A percentile compares a stretch with the other conserved stretches of the same genome.
Evolutionary conservation across 2,329 filamentous ascomycete genomes (phyloP).

Genomic region (Apiospora malaysiana): DNA sequence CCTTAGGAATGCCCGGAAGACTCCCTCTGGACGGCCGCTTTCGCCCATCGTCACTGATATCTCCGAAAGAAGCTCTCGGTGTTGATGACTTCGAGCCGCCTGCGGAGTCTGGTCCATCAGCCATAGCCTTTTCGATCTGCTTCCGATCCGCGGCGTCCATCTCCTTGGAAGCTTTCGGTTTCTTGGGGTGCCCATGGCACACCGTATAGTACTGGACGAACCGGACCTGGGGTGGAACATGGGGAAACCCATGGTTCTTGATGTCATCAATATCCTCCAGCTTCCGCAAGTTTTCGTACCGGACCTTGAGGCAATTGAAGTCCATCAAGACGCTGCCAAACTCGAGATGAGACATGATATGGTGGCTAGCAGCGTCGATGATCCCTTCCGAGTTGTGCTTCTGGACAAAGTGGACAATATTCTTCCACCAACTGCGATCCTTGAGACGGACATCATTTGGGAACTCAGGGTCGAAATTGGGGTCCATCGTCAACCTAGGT

Average conservation of each 20-base stretch:
- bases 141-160: constrained; percentile 22
- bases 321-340: constrained; percentile 84
- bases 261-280: constrained; percentile 74
- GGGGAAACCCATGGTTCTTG: constrained; percentile 38
- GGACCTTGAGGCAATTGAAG: constrained; percentile 68
- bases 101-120: not conserved
- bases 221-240: constrained; percentile 62
- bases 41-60: not conserved
- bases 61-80: not conserved
- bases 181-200: constrained; percentile 75
- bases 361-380: constrained; percentile 71
- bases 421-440: constrained; percentile 72
- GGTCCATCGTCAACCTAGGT: constrained; percentile 48
- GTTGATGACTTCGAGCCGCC: not conserved
- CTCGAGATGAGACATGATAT: constrained; percentile 81
- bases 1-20: constrained; percentile 10
- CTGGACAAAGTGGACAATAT: constrained; percentile 75
- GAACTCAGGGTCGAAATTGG: constrained; percentile 78
- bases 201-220: constrained; percentile 92
- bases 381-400: constrained; percentile 79
- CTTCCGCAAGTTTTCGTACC: constrained; percentile 73
- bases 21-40: not conserved
- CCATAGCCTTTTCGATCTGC: not conserved
- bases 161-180: constrained; percentile 40
- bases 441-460: constrained; percentile 74